phyloP scores from a whole-genome alignment of 192 early-diverging fungal genomes.

The Backusella westeae region DNA sequence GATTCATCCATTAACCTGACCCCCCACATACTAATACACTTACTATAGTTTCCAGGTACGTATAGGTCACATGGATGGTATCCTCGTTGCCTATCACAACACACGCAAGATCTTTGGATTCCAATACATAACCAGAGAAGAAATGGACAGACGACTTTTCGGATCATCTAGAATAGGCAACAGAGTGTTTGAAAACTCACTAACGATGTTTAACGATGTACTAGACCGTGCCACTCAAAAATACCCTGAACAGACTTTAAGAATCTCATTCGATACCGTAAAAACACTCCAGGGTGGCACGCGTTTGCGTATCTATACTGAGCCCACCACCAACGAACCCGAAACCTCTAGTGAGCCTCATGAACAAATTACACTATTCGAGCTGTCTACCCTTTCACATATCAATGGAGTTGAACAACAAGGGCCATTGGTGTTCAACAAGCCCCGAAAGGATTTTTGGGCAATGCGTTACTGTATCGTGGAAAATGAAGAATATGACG shows the following conservation, averaged over 20 bases:
- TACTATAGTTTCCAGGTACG: constrained; percentile 79
- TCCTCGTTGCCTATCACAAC: constrained; percentile 93
- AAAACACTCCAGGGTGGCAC: not conserved
- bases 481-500: not conserved
- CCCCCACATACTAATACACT: not conserved
- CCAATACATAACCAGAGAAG: constrained; percentile 81
- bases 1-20: no score
- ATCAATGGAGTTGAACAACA: constrained; percentile 36
- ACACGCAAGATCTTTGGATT: constrained; percentile 91
- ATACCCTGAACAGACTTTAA: constrained; percentile 53
- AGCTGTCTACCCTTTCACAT: constrained; percentile 39
- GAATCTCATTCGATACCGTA: constrained; percentile 53
- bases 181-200: constrained; percentile 62
- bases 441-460: constrained; percentile 20
- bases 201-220: constrained; percentile 62
- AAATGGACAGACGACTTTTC: constrained; percentile 82
- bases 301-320: constrained; percentile 50
- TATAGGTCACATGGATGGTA: constrained; percentile 95
- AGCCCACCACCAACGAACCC: constrained; percentile 41
- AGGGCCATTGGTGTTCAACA: constrained; percentile 33
- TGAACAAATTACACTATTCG: constrained; percentile 39
- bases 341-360: constrained; percentile 4
- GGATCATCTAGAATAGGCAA: constrained; percentile 67
- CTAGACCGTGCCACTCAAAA: constrained; percentile 60
- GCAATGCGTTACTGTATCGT: constrained; percentile 12